These are phyloP conservation scores for Colletotrichum viniferum DNA, from an alignment of 2,329 filamentous ascomycete genomes.

Conservation along the genomic window DNA sequence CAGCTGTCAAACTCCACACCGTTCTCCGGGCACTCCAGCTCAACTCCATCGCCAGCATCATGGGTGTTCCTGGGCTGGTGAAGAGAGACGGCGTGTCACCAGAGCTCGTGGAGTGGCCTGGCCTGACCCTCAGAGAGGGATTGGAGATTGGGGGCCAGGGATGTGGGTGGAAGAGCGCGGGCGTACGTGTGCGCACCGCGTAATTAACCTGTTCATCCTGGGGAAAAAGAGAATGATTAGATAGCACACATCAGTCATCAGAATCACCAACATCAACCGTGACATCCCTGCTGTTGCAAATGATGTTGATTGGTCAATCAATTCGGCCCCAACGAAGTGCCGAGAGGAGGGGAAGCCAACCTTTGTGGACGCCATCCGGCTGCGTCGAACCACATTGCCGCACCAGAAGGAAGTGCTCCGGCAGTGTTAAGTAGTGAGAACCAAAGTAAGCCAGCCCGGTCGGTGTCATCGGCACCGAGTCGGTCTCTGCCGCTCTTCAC, in stretches of 20 bases:
- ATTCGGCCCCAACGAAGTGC: neutral
- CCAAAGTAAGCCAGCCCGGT: neutral
- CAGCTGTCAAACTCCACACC: neutral
- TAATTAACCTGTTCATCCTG: neutral
- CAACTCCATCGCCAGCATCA: neutral
- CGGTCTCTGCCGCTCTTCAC: neutral
- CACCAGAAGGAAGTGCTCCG: neutral
- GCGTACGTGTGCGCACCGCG: neutral
- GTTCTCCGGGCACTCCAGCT: slow-evolving; percentile 8
- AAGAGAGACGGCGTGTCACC: neutral
- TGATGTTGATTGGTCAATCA: neutral
- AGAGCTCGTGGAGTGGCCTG: neutral
- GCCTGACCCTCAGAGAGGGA: neutral
- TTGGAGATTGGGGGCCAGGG: neutral
- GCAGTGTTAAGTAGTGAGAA: neutral
- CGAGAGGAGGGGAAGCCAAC: neutral
- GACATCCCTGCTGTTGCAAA: neutral
- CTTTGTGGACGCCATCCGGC: neutral
- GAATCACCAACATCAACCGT: neutral
- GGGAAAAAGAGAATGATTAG: neutral
- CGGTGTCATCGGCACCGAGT: neutral
- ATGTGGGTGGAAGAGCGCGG: neutral
- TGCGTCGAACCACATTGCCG: neutral
- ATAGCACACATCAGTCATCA: neutral
- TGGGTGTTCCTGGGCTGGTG: neutral